A percentile compares a stretch with the other conserved stretches of the same genome.
These are phyloP conservation scores for Tetradesmus lagerheimii DNA, from an alignment of 139 green algal genomes.

Conservation along the genomic window DNA sequence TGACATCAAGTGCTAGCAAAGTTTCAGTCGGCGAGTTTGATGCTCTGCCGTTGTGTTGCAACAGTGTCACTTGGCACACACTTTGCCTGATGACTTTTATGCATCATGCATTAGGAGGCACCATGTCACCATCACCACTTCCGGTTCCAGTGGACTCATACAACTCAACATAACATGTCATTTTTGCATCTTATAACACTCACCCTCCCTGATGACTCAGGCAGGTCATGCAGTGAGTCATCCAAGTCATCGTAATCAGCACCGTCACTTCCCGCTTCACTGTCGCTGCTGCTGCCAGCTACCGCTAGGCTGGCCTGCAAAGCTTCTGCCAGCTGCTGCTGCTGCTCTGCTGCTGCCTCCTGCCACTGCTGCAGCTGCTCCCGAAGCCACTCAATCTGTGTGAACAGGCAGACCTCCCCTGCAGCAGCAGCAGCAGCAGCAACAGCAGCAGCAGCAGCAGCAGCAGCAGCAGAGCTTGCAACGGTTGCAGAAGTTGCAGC, in stretches of 20 bases:
- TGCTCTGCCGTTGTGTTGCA: no score
- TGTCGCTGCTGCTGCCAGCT: background rate
- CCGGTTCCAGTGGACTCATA: no score
- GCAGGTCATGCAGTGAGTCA: slow-evolving; percentile 1
- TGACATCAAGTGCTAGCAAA: no score
- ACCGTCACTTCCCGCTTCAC: no score
- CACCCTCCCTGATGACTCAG: slow-evolving; percentile 20
- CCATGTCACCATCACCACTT: no score
- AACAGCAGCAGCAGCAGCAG: background rate
- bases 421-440: slow-evolving; percentile 1
- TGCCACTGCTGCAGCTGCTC: slow-evolving; percentile 58
- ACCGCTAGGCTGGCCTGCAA: background rate
- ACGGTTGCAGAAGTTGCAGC: no score
- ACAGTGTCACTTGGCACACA: no score
- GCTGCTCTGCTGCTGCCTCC: slow-evolving; percentile 30
- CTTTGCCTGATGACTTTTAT: no score
- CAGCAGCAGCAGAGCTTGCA: background rate
- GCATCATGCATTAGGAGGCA: no score
- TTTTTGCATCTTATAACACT: background rate
- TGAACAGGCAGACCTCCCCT: slow-evolving; percentile 79
- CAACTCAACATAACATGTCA: no score
- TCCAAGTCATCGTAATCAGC: background rate
- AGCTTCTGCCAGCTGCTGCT: slow-evolving; percentile 25
- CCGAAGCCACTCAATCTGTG: slow-evolving; percentile 71
- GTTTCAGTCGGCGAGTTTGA: no score